These are phyloP conservation scores for Vachellia pachyceras DNA, from an alignment of 306 rosid genomes.

Conservation along the genomic window DNA sequence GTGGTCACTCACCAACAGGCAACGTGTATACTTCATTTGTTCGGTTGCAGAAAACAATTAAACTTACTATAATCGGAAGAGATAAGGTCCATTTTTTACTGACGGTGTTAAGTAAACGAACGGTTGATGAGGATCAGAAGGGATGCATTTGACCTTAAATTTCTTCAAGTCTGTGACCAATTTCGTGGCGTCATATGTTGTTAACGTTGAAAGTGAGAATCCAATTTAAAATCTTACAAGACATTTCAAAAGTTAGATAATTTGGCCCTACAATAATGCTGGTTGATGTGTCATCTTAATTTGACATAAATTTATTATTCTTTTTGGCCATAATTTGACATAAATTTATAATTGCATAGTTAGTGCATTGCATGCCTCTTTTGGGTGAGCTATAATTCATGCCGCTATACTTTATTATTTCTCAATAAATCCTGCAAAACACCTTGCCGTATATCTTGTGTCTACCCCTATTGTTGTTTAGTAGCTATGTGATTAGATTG, in stretches of 20 bases:
- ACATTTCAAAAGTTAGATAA: neutral
- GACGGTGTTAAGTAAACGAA: neutral
- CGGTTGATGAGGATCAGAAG: neutral
- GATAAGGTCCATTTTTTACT: neutral
- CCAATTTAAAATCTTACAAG: neutral
- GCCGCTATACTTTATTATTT: neutral
- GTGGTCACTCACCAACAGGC: neutral
- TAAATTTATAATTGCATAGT: neutral
- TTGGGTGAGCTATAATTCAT: neutral
- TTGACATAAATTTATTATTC: neutral
- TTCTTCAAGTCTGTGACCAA: neutral
- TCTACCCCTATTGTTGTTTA: neutral
- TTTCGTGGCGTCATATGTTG: neutral
- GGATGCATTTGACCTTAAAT: neutral
- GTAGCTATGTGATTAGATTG: neutral
- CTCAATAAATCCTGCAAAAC: neutral
- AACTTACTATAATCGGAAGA: neutral
- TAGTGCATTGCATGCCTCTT: conserved; percentile 14
- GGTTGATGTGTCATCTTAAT: neutral
- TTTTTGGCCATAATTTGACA: too few relatives aligned
- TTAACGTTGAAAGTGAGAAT: neutral
- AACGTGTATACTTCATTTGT: neutral
- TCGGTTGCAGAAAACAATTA: neutral
- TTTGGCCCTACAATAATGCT: neutral
- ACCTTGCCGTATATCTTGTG: neutral